Evolutionary conservation across 2,329 filamentous ascomycete species (phyloP).

Genomic region (Phialophora chinensis): DNA sequence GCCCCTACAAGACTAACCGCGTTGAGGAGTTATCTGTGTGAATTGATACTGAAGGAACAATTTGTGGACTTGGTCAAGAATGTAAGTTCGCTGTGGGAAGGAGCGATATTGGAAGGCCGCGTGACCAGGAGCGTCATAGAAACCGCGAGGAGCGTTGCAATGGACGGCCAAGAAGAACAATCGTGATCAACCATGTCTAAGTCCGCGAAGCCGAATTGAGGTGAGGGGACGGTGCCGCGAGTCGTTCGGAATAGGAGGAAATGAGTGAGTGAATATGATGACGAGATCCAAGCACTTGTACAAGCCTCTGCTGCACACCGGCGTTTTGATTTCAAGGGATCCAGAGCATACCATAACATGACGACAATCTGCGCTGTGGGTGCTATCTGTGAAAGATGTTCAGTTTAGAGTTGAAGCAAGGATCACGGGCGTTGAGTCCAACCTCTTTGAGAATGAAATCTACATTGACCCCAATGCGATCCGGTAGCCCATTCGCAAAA

Average conservation of each 20-base stretch:
- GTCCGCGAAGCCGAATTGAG: neutral
- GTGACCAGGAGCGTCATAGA: neutral
- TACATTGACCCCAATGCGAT: neutral
- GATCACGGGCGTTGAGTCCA: neutral
- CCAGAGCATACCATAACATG: neutral
- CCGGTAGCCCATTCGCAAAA: neutral
- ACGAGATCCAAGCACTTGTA: neutral
- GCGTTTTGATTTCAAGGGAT: neutral
- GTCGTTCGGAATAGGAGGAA: neutral
- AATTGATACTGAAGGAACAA: constrained; percentile 49
- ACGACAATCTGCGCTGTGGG: neutral
- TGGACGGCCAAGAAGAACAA: neutral
- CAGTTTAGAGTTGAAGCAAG: neutral
- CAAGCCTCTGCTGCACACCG: neutral
- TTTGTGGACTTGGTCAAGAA: constrained; percentile 51
- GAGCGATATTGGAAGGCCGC: constrained; percentile 22
- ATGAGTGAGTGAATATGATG: neutral
- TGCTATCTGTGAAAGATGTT: neutral
- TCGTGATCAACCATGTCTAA: neutral
- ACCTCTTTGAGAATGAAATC: neutral
- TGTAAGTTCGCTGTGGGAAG: constrained; percentile 48
- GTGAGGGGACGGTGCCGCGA: neutral
- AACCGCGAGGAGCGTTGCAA: neutral
- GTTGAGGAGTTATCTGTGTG: constrained; percentile 49
- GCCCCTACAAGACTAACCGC: constrained; percentile 2